Base-by-base conservation (phyloP, 768 basidiomycete genomes). In the Agrocybe chaxingu region DNA sequence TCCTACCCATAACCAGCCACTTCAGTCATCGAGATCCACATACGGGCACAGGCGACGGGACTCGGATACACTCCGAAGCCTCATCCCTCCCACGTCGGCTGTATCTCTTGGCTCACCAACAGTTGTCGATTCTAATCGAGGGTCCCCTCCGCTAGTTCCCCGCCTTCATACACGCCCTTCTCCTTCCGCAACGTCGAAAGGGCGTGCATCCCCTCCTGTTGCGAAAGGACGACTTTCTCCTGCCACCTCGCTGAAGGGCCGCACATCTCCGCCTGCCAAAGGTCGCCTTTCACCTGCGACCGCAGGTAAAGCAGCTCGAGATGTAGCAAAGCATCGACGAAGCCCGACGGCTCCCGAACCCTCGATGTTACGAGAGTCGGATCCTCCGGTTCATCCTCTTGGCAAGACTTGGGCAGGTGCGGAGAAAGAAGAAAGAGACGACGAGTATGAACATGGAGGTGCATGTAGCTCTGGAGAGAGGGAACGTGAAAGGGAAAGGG, bases 281-380 rank as follows among this genome's bases (percentile, higher is more conserved):
- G 70, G 68, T 11, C 71, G 66, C 29, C 39, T 65, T 8, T 68
- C 67, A 0, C 64, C 68, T 11, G 53, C 63, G 19, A 67, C 62
- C 35, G 51, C 60, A 13, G 59, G 56, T 50, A 64, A 61, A 8
- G 55, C 59, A 13, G 62, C 61, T 8, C 63, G 58, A 51, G 70
- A 69, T 9, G 54, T 67, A 2, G 63, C 65, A 18, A 80, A 78
- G 47, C 86, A 84, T 56, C 73, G 81, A 40, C 76, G 85, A 7
- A 89, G 84, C 58, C 87, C 87, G 1, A 89, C 87, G 8, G 82
- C 80, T 11, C 81, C 82, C 10, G 87, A 89, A 48, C 68, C 69
- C 11, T 71, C 73, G 16, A 78, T 74, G 49, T 59, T 74, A 35
- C 57, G 56, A 34, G 56, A 56, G 50, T 50, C 51, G n/a, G 45